These are phyloP conservation scores for Trichoderma arundinaceum DNA, from an alignment of 2,329 filamentous ascomycete species.

Conservation along the genomic window DNA sequence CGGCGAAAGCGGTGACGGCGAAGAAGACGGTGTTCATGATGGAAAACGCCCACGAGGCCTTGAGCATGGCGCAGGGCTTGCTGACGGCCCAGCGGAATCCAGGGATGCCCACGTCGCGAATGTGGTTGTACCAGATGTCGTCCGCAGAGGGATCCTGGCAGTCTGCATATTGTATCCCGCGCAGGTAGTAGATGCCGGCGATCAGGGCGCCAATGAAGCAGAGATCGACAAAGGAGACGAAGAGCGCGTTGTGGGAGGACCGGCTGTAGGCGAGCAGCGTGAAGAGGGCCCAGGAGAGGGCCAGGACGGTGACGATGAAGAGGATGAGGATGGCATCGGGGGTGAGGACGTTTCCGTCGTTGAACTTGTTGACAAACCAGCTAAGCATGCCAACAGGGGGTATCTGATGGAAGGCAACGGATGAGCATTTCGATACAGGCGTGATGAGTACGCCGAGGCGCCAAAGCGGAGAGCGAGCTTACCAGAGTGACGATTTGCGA, in stretches of 20 bases:
- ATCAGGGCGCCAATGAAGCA: slow-evolving; percentile 68
- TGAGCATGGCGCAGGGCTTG: slow-evolving; percentile 90
- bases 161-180: slow-evolving; percentile 65
- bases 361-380: slow-evolving; percentile 68
- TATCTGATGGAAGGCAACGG: slow-evolving; percentile 52
- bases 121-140: slow-evolving; percentile 59
- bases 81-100: slow-evolving; percentile 61
- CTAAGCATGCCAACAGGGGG: slow-evolving; percentile 70
- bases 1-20: slow-evolving; percentile 75
- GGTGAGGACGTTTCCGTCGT: slow-evolving; percentile 61
- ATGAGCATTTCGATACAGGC: not conserved
- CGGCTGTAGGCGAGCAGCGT: slow-evolving; percentile 72
- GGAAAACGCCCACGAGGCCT: slow-evolving; percentile 84
- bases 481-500: slow-evolving; percentile 68
- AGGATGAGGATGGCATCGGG: slow-evolving; percentile 68
- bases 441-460: no score
- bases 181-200: slow-evolving; percentile 64
- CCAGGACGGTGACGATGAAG: slow-evolving; percentile 70
- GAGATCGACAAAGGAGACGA: slow-evolving; percentile 65
- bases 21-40: slow-evolving; percentile 90
- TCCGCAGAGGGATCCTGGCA: slow-evolving; percentile 66
- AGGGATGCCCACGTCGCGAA: slow-evolving; percentile 65
- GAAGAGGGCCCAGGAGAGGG: slow-evolving; percentile 66
- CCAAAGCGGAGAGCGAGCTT: slow-evolving; percentile 39
- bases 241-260: slow-evolving; percentile 63